These are phyloP conservation scores for Lichtheimia ramosa DNA, from an alignment of 371 early-diverging fungal genomes.

Conservation along the genomic window DNA sequence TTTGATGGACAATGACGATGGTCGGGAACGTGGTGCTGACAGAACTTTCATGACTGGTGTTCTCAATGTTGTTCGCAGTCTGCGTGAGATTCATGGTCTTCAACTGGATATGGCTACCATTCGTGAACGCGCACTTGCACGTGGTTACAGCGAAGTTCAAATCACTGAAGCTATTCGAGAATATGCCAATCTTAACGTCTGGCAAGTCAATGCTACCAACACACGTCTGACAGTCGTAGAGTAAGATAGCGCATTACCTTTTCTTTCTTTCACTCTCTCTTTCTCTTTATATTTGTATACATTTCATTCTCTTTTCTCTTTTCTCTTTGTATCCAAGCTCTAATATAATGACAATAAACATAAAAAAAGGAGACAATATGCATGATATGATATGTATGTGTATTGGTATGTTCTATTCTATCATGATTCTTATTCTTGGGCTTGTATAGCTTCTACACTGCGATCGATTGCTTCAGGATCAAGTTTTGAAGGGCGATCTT, in stretches of 20 bases:
- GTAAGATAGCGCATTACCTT: constrained; percentile 4
- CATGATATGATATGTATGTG: not conserved
- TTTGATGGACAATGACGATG: constrained; percentile 45
- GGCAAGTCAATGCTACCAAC: constrained; percentile 69
- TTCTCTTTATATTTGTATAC: constrained; percentile 6
- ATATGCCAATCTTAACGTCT: constrained; percentile 74
- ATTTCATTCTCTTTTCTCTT: constrained; percentile 1
- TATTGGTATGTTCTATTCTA: constrained; percentile 6
- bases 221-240: constrained; percentile 62
- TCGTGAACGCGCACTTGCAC: constrained; percentile 68
- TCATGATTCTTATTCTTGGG: constrained; percentile 63
- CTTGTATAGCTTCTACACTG: constrained; percentile 97
- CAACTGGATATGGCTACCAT: constrained; percentile 49
- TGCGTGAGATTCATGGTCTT: constrained; percentile 29
- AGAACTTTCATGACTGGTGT: constrained; percentile 58
- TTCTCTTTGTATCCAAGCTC: not conserved
- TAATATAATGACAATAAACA: not conserved
- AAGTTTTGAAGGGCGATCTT: not conserved
- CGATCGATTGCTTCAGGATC: constrained; percentile 86
- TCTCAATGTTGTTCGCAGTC: constrained; percentile 57
- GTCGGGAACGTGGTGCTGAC: constrained; percentile 34
- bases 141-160: constrained; percentile 79
- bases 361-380: constrained; percentile 1
- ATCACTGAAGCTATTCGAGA: constrained; percentile 66
- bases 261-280: not conserved